A percentile compares a stretch with the other conserved stretches of the same genome.
Conservation (phyloP, 2,329 filamentous ascomycete genomes). For the Decorospora gaudefroyi region DNA sequence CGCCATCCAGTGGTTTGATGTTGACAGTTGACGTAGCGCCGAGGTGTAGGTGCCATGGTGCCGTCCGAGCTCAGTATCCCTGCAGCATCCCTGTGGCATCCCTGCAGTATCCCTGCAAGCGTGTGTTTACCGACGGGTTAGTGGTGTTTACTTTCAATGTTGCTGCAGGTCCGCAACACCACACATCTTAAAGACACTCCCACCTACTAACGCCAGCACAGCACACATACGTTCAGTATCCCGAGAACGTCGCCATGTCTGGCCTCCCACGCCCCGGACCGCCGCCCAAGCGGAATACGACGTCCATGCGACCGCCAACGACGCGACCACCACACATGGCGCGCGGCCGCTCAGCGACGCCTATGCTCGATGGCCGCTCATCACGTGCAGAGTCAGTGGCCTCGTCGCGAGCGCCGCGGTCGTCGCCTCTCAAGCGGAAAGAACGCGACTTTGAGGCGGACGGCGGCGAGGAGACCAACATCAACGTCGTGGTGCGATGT, state of each 20-base stretch:
- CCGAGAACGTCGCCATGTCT: constrained; percentile 53
- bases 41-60: constrained; percentile 5
- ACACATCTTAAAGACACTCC: no score
- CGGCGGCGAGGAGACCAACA: constrained; percentile 82
- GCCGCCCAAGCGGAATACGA: constrained; percentile 55
- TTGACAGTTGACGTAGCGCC: constrained; percentile 18
- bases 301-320: constrained; percentile 59
- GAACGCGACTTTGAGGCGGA: constrained; percentile 80
- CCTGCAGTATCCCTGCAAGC: constrained; percentile 7
- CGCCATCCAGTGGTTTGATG: no score
- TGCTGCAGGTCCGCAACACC: constrained; percentile 17
- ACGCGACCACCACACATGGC: constrained; percentile 57
- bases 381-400: constrained; percentile 74
- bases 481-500: constrained; percentile 95
- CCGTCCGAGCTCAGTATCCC: no score
- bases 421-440: constrained; percentile 74
- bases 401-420: constrained; percentile 54
- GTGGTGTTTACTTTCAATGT: no score
- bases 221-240: constrained; percentile 24
- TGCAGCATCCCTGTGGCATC: no score
- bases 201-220: constrained; percentile 24
- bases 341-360: constrained; percentile 57
- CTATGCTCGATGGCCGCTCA: constrained; percentile 55
- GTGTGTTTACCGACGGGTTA: constrained; percentile 31
- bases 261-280: constrained; percentile 58